Percentiles rank a stretch among this genome's conserved stretches.
Evolutionary conservation across 495 filamentous ascomycete genomes (phyloP).

Genomic region (Oleoguttula mirabilis): DNA sequence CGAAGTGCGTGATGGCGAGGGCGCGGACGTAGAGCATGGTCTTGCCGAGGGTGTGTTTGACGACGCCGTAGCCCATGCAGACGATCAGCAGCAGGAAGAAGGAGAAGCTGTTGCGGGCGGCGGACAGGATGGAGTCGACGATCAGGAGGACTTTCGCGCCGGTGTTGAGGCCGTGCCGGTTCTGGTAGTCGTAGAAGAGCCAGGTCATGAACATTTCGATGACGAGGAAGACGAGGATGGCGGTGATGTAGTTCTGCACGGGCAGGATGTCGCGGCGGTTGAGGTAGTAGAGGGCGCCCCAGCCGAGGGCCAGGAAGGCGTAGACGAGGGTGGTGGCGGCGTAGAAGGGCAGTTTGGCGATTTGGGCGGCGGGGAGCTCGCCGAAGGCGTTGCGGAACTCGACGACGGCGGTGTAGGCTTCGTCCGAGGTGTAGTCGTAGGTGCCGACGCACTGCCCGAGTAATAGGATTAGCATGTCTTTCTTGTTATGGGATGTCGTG

Average conservation of each 20-base stretch:
- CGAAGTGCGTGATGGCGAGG: conserved; percentile 80
- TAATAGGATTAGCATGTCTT: too few species aligned
- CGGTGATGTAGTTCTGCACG: conserved; percentile 99
- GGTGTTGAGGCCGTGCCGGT: conserved; percentile 73
- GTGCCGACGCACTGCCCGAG: conserved; percentile 89
- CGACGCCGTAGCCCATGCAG: conserved; percentile 98
- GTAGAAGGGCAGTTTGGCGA: conserved; percentile 96
- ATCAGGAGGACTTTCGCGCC: conserved; percentile 77
- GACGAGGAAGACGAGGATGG: conserved; percentile 87
- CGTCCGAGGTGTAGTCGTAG: conserved; percentile 45
- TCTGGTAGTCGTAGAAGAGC: conserved; percentile 96
- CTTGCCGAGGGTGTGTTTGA: conserved; percentile 83
- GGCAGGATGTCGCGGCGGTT: conserved; percentile 88
- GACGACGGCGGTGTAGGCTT: conserved; percentile 64
- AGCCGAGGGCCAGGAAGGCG: conserved; percentile 73
- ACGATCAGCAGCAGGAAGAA: conserved; percentile 98
- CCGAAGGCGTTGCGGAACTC: conserved; percentile 94
- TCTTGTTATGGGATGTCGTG: too few species aligned
- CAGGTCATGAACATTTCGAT: conserved; percentile 96
- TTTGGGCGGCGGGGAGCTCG: conserved; percentile 88
- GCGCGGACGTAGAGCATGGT: conserved; percentile 93
- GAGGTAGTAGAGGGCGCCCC: conserved; percentile 92
- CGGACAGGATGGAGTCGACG: conserved; percentile 81
- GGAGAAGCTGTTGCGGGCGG: conserved; percentile 88
- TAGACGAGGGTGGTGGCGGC: conserved; percentile 90